Evolutionary conservation across 2,329 filamentous ascomycete genomes (phyloP).

Genomic region (Neonectria sp.): DNA sequence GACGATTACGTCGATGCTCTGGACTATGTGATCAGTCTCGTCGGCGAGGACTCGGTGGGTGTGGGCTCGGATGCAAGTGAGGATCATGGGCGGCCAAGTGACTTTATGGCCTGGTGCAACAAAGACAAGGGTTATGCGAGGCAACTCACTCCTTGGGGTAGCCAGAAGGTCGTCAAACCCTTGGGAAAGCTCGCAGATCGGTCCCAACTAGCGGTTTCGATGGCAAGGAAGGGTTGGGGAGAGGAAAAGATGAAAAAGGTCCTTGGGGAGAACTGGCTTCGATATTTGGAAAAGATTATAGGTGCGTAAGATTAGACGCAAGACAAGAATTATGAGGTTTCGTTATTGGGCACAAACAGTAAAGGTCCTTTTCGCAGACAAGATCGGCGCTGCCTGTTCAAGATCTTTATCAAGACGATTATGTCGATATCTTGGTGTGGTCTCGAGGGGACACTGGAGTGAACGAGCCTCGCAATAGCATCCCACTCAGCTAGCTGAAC

Average conservation of each 20-base stretch:
- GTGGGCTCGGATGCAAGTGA: constrained; percentile 57
- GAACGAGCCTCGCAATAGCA: no score
- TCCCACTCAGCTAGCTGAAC: no score
- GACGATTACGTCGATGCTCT: constrained; percentile 58
- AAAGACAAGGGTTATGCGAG: constrained; percentile 58
- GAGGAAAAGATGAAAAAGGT: constrained; percentile 57
- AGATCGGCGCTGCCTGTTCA: no score
- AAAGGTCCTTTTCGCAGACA: no score
- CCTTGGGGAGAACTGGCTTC: constrained; percentile 57
- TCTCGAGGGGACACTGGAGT: no score
- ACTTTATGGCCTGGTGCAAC: constrained; percentile 59
- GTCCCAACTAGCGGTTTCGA: constrained; percentile 52
- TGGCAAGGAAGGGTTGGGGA: constrained; percentile 56
- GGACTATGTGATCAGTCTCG: constrained; percentile 55
- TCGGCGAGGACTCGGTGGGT: constrained; percentile 55
- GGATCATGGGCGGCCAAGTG: constrained; percentile 55
- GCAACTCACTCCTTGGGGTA: constrained; percentile 56
- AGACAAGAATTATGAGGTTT: not conserved
- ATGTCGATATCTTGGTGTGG: no score
- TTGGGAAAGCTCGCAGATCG: constrained; percentile 54
- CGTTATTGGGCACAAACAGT: no score
- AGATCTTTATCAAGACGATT: no score
- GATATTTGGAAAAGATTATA: constrained; percentile 54
- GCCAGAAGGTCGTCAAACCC: constrained; percentile 58
- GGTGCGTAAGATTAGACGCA: not conserved